Base-by-base conservation (phyloP, 1,284 basidiomycete genomes). In the Sphagnurus paluster region DNA sequence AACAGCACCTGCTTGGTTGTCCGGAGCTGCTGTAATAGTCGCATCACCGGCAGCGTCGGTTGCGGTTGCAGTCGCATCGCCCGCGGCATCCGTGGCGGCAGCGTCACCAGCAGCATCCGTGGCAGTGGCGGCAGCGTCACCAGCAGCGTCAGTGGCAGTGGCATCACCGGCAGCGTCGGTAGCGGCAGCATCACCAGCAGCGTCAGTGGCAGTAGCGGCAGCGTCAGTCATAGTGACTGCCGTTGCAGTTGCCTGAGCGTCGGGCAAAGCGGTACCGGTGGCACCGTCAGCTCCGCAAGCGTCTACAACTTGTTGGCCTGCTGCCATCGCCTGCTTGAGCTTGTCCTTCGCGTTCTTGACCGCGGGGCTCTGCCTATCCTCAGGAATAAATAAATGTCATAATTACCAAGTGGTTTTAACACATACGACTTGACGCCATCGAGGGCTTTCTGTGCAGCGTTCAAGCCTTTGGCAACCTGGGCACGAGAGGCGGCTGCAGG, bases 401-500 rank as follows among this genome's bases (percentile, higher is more conserved):
- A n/a, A n/a, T n/a, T n/a, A n/a, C n/a, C n/a, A n/a, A n/a, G n/a
- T n/a, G n/a, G n/a, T n/a, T n/a, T n/a, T n/a, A n/a, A n/a, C n/a
- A 61, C 65, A 52, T 44, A 72, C 71, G 65, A 60, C 9, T 46
- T 60, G 44, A 71, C 60, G 4, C 55, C 49, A 19, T 49, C 49
- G 20, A 72, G 56, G 13, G 69, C 65, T 14, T 56, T 55, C 44
- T 62, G 57, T 0, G 70, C 68, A 2, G 54, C 50, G 26, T 54
- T 54, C 24, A 73, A 56, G 19, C 65, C 66, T 17, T 51, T 50
- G 1, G 46, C 54, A 39, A 71, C 67, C 55, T 68, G 63, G 51
- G 62, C 57, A 21, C 67, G 55, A 24, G 65, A 65, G 19, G 47
- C 59, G n/a, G 69, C 65, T 11, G 71, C 66, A 2, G 67, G 63